phyloP scores from a whole-genome alignment of 108 stramenopile genomes.

The Nannochloropsis oceanica region DNA sequence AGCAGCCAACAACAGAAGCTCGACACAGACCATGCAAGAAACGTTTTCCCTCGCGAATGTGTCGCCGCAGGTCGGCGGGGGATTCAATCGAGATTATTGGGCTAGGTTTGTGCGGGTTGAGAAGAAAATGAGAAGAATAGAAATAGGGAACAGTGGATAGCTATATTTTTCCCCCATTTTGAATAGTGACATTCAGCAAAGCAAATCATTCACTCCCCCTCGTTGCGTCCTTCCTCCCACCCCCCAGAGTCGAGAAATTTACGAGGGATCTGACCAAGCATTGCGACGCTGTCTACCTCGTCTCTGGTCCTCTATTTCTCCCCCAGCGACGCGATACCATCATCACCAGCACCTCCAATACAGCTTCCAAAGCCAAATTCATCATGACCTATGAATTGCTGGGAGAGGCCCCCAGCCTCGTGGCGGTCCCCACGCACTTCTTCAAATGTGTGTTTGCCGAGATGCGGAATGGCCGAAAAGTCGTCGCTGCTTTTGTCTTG shows the following conservation, averaged over 20 bases:
- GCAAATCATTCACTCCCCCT: too few relatives aligned
- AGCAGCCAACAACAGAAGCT: conserved; percentile 17
- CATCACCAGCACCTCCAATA: neutral
- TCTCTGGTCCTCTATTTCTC: conserved; percentile 15
- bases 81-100: conserved; percentile 25
- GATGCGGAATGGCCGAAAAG: neutral
- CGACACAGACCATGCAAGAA: neutral
- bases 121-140: neutral
- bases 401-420: neutral
- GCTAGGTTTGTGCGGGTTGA: neutral
- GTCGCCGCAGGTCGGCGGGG: conserved; percentile 13
- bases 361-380: neutral
- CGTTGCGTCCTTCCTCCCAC: too few relatives aligned
- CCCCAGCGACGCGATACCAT: neutral
- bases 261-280: neutral
- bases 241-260: neutral
- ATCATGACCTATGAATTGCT: conserved; percentile 9
- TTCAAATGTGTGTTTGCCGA: conserved; percentile 1
- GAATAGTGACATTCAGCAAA: neutral
- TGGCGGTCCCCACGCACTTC: conserved; percentile 15
- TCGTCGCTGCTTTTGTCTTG: conserved; percentile 22
- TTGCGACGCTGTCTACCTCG: conserved; percentile 8
- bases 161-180: neutral
- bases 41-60: conserved; percentile 22
- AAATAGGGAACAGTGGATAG: too few relatives aligned